Evolutionary conservation across 2,329 filamentous ascomycete genomes (phyloP), one percentile per base, ranked within the genome.

Genomic region (Trichoderma koningiopsis): DNA sequence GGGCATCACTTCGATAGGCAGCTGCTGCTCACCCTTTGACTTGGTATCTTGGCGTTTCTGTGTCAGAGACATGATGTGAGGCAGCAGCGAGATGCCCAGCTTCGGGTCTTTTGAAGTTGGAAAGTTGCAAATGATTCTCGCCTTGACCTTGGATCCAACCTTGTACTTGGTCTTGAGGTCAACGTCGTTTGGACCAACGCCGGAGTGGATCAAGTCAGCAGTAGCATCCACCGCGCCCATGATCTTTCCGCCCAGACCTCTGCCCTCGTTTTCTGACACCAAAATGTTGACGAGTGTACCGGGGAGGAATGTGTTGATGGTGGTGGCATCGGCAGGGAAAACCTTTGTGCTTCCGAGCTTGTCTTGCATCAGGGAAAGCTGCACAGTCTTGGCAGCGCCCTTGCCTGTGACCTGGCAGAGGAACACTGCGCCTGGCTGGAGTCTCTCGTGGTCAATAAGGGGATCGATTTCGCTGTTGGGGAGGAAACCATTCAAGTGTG

Each of bases 151-250:
- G 64, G 90, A 89, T 53, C 94, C 94, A 70, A 92, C 85, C 78
- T 96, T 94, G 83, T 92, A 95, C 77, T 91, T 91, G 59, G 90
- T 88, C 58, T 89, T 88, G 53, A 97, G 81, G 72, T 96, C 89
- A 57, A 88, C 85, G 31, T 88, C 88, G 68, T 88, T 86, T 53
- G 89, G 87, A 4, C 90, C 92, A 62, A 88, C 87, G 43, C 94
- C 94, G 16, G 94, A 97, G 79, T 99, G 96, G 55, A 97, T 88
- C 43, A 95, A 79, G 79, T 99, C 96, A 22, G 95, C 94, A 1
- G 94, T 97, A 13, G 93, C 92, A 80, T 97, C 93, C 29, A 99
- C 82, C 77, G 94, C 89, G 19, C 96, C 96, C 86, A 99, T 92
- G 56, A 98, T 88, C 79, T 97, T 97, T 75, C 96, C 96, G 60